Conservation (phyloP, 2,329 filamentous ascomycete genomes). For the Colletotrichum orbiculare region DNA sequence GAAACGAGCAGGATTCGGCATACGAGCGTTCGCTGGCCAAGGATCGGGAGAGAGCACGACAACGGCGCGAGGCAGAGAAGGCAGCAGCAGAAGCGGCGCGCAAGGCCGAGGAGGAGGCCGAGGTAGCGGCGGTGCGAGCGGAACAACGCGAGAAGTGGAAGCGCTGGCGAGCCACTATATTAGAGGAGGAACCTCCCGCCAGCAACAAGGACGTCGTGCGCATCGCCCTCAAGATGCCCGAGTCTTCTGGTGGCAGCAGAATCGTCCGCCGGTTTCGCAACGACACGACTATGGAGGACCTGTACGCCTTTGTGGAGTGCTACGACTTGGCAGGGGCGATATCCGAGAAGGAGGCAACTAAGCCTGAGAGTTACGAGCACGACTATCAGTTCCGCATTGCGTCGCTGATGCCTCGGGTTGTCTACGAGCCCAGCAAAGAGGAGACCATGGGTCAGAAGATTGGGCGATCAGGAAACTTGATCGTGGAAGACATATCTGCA, state of each 20-base stretch:
- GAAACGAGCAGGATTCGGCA: conserved; percentile 90
- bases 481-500: conserved; percentile 78
- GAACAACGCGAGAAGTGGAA: conserved; percentile 75
- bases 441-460: conserved; percentile 78
- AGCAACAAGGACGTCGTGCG: conserved; percentile 76
- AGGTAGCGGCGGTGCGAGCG: conserved; percentile 65
- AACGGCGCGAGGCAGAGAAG: conserved; percentile 79
- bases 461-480: conserved; percentile 85
- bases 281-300: conserved; percentile 81
- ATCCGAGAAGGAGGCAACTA: conserved; percentile 43
- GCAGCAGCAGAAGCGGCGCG: conserved; percentile 76
- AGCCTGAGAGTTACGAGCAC: conserved; percentile 80
- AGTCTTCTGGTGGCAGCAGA: conserved; percentile 71
- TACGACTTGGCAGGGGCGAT: conserved; percentile 70
- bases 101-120: conserved; percentile 68
- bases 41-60: conserved; percentile 85
- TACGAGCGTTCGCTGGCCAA: conserved; percentile 92
- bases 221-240: conserved; percentile 73
- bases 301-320: conserved; percentile 97
- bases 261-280: conserved; percentile 80
- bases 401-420: conserved; percentile 84
- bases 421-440: conserved; percentile 76
- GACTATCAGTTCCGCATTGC: conserved; percentile 88
- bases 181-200: conserved; percentile 75
- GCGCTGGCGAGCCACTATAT: conserved; percentile 77